These are phyloP conservation scores for Panaeolus cyanescens DNA, from an alignment of 768 basidiomycete genomes.

Conservation along the genomic window DNA sequence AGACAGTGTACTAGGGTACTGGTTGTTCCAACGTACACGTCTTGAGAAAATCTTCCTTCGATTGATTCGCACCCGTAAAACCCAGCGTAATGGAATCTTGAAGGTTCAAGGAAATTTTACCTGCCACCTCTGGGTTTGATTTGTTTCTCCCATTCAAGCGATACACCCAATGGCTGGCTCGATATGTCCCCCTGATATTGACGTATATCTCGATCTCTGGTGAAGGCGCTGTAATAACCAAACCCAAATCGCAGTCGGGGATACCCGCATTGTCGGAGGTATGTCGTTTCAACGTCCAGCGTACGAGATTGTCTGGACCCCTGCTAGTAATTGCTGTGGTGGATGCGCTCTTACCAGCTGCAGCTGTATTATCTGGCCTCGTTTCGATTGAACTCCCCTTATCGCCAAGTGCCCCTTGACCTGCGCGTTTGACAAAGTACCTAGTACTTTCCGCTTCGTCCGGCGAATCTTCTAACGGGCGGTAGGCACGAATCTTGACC, in stretches of 20 bases:
- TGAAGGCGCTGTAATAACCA: neutral
- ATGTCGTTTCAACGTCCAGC: neutral
- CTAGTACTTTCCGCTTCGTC: neutral
- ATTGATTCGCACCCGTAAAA: neutral
- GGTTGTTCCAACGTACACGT: too few relatives aligned
- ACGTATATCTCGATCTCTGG: neutral
- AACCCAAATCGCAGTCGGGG: neutral
- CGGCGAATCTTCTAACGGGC: neutral
- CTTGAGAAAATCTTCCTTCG: neutral
- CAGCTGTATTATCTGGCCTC: neutral
- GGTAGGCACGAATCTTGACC: neutral
- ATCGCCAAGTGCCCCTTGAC: neutral
- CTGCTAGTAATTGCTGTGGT: neutral
- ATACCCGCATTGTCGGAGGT: neutral
- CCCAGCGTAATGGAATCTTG: neutral
- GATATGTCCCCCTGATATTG: neutral
- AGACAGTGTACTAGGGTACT: too few relatives aligned
- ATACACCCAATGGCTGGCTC: neutral
- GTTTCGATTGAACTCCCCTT: neutral
- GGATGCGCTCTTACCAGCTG: neutral
- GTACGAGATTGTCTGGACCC: neutral
- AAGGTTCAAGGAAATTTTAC: too few relatives aligned
- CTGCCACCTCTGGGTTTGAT: neutral
- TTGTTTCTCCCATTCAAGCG: neutral
- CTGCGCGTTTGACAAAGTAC: neutral